A percentile compares a stretch with the other conserved stretches of the same genome.
These are phyloP conservation scores for Cladosporium velox DNA, from an alignment of 2,329 filamentous ascomycete genomes.

Conservation along the genomic window DNA sequence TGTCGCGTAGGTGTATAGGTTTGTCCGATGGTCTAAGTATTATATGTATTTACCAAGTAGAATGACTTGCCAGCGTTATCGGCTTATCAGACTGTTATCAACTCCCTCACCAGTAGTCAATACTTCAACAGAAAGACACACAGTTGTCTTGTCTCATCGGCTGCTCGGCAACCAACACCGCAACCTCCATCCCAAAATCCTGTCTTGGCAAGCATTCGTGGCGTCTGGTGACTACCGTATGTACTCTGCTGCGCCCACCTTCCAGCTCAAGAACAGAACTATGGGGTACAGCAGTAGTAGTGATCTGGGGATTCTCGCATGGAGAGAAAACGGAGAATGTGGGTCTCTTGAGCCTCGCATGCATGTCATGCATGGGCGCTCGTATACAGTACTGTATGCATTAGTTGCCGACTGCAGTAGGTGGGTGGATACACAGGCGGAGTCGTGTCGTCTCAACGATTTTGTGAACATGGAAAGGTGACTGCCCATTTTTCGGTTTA, in stretches of 20 bases:
- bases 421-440: too few relatives aligned
- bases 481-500: too few relatives aligned
- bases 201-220: neutral
- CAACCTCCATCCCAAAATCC: neutral
- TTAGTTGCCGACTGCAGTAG: too few relatives aligned
- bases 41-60: neutral
- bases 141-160: neutral
- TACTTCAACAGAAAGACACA: neutral
- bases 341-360: neutral
- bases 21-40: neutral
- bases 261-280: neutral
- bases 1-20: constrained; percentile 1
- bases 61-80: neutral
- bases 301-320: neutral
- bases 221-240: neutral
- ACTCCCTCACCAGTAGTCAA: too few relatives aligned
- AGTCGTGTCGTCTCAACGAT: too few relatives aligned
- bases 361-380: neutral
- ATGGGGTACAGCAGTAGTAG: neutral
- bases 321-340: neutral
- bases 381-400: neutral
- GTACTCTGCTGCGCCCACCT: neutral
- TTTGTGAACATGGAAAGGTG: too few relatives aligned
- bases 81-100: neutral
- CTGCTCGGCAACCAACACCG: neutral